Evolutionary conservation across 2,329 filamentous ascomycete genomes (phyloP).

Genomic region (Scedosporium dehoogii): DNA sequence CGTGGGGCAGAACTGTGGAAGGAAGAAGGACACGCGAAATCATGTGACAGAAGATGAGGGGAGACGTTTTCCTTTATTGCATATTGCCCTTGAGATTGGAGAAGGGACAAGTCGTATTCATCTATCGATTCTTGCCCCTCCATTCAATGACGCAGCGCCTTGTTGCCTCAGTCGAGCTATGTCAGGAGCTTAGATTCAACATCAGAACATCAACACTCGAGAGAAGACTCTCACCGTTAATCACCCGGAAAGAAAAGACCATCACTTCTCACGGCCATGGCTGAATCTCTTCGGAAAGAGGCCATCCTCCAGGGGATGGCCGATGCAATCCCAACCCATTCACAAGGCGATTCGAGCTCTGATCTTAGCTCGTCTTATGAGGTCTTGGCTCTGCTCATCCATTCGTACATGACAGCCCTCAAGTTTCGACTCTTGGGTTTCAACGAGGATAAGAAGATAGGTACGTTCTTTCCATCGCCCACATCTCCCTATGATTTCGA

Average conservation of each 20-base stretch:
- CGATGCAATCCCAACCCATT: conserved; percentile 47
- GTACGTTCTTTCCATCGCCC: conserved; percentile 28
- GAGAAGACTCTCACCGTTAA: not conserved
- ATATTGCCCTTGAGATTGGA: not conserved
- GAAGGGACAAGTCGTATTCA: not conserved
- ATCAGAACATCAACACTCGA: not conserved
- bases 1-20: not conserved
- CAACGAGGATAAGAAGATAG: conserved; percentile 68
- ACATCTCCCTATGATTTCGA: not conserved
- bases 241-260: not conserved
- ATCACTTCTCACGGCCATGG: conserved; percentile 2
- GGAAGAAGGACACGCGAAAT: conserved; percentile 6
- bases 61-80: not conserved
- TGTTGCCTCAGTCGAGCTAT: not conserved
- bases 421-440: conserved; percentile 76
- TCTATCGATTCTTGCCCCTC: not conserved
- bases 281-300: conserved; percentile 30
- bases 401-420: conserved; percentile 72
- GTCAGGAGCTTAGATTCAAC: not conserved
- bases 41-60: conserved; percentile 4
- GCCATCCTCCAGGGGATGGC: conserved; percentile 47
- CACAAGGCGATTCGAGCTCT: conserved; percentile 42
- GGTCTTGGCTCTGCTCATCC: conserved; percentile 71
- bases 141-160: not conserved
- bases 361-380: conserved; percentile 66